These are phyloP conservation scores for Neonectria punicea DNA, from an alignment of 2,329 filamentous ascomycete genomes.

Conservation along the genomic window DNA sequence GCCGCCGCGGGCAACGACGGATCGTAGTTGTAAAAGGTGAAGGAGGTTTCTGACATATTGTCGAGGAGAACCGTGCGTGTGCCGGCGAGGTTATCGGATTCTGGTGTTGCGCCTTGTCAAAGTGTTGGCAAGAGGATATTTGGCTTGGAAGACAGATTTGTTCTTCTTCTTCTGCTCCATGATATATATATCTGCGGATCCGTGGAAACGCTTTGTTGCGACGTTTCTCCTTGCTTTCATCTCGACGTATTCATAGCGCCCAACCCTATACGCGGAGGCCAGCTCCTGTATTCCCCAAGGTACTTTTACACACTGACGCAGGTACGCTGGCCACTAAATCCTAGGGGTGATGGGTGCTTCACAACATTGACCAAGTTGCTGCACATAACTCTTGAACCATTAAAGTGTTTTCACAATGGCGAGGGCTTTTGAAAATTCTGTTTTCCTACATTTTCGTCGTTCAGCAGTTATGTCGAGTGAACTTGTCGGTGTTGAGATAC, in stretches of 20 bases:
- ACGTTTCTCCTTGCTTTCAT: slow-evolving; percentile 5
- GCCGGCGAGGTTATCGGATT: background rate
- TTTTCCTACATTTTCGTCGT: too few relatives aligned
- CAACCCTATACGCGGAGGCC: slow-evolving; percentile 12
- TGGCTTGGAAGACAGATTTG: background rate
- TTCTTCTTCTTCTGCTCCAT: background rate
- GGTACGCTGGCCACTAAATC: too few relatives aligned
- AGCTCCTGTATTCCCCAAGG: slow-evolving; percentile 1
- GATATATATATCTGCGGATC: slow-evolving; percentile 11
- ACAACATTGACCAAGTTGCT: too few relatives aligned
- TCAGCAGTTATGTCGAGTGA: too few relatives aligned
- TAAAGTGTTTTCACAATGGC: too few relatives aligned
- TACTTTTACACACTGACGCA: too few relatives aligned
- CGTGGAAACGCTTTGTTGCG: slow-evolving; percentile 2
- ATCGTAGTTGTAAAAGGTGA: slow-evolving; percentile 57
- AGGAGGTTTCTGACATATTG: slow-evolving; percentile 31
- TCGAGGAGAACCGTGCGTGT: background rate
- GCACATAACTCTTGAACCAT: too few relatives aligned
- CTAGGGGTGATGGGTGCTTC: too few relatives aligned
- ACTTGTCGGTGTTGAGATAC: too few relatives aligned
- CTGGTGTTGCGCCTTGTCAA: background rate
- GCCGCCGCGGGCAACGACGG: slow-evolving; percentile 57
- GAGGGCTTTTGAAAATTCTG: too few relatives aligned
- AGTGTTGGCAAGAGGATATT: background rate
- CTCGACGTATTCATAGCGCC: background rate